These are phyloP conservation scores for Gaeumannomyces tritici DNA, from an alignment of 2,329 filamentous ascomycete genomes.

Conservation along the genomic window DNA sequence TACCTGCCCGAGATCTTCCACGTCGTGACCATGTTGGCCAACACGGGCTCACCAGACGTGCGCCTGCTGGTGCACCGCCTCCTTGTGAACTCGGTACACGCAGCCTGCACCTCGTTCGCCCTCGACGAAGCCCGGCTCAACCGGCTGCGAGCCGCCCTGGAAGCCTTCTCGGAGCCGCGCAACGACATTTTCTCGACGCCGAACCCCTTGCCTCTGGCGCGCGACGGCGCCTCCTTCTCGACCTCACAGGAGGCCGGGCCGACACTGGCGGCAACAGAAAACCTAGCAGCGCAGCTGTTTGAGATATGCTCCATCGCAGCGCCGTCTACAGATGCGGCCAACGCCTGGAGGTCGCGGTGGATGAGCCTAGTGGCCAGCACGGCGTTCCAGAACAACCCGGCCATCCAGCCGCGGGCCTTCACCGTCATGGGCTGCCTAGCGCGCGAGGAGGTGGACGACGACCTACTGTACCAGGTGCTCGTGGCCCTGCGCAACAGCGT, in stretches of 20 bases:
- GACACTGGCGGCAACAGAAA: slow-evolving; percentile 48
- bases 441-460: slow-evolving; percentile 63
- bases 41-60: slow-evolving; percentile 49
- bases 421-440: slow-evolving; percentile 63
- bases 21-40: slow-evolving; percentile 60
- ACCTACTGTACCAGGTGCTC: slow-evolving; percentile 61
- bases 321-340: slow-evolving; percentile 54
- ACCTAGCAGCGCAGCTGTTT: slow-evolving; percentile 50
- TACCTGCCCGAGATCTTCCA: slow-evolving; percentile 63
- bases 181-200: slow-evolving; percentile 46
- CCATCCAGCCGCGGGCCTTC: slow-evolving; percentile 60
- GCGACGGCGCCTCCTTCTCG: slow-evolving; percentile 43
- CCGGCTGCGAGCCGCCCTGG: slow-evolving; percentile 45
- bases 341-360: slow-evolving; percentile 62
- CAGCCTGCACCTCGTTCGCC: slow-evolving; percentile 55
- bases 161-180: slow-evolving; percentile 48
- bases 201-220: slow-evolving; percentile 12
- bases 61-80: slow-evolving; percentile 52
- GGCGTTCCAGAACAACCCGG: slow-evolving; percentile 63
- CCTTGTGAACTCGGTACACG: slow-evolving; percentile 58
- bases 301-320: slow-evolving; percentile 56
- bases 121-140: slow-evolving; percentile 49
- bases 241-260: slow-evolving; percentile 43
- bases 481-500: slow-evolving; percentile 58
- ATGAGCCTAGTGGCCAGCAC: slow-evolving; percentile 66